Conservation (phyloP, 768 basidiomycete genomes). For the Harrya chromipes region DNA sequence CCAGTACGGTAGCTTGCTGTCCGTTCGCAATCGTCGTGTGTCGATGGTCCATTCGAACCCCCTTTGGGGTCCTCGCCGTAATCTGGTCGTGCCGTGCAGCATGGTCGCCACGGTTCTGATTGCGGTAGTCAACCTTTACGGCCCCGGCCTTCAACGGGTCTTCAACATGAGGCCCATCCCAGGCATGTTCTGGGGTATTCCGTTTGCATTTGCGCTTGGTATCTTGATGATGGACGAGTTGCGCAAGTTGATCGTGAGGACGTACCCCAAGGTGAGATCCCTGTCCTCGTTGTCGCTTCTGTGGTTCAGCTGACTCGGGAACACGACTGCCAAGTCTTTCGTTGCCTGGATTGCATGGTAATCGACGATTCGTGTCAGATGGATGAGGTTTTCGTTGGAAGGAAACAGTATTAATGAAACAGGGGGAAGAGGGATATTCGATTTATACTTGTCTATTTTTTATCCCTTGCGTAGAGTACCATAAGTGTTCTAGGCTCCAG, state of each 20-base stretch:
- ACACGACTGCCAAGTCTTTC: constrained; percentile 13
- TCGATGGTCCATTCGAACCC: constrained; percentile 27
- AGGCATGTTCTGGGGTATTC: constrained; percentile 44
- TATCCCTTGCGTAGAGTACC: no score
- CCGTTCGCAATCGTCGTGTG: constrained; percentile 30
- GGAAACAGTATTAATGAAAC: no score
- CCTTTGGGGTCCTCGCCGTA: constrained; percentile 39
- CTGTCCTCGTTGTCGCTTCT: no score
- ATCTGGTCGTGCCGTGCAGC: constrained; percentile 30
- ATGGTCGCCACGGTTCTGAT: constrained; percentile 33
- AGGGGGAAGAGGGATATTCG: no score
- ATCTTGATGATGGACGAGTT: constrained; percentile 44
- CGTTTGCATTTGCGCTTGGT: constrained; percentile 40
- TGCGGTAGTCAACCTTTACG: constrained; percentile 36
- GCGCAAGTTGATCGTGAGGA: constrained; percentile 44
- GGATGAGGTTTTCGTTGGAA: no score
- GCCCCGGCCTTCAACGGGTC: constrained; percentile 26
- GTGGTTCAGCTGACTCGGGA: background rate
- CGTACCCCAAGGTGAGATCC: constrained; percentile 39
- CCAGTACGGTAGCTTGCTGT: constrained; percentile 24
- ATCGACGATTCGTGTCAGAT: background rate
- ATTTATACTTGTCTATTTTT: no score
- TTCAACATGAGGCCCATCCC: constrained; percentile 41
- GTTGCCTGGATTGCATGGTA: constrained; percentile 26
- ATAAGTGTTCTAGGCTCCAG: no score